Conservation (phyloP, 2,329 filamentous ascomycete genomes). For the Rhynchosporium graminicola region DNA sequence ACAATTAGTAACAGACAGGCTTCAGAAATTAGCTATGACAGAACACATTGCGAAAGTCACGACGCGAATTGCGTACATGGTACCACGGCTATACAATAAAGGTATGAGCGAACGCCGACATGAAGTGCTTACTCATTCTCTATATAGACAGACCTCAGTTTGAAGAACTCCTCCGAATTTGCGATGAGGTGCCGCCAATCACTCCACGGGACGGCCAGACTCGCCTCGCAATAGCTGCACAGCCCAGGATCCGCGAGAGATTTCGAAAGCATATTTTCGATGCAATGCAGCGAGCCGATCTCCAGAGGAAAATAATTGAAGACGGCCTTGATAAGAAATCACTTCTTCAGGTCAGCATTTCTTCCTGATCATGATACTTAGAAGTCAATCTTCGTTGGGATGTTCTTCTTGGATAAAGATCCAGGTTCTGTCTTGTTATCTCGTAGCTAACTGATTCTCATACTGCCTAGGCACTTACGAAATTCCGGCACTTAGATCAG, state of each 20-base stretch:
- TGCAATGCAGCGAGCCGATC: slow-evolving; percentile 29
- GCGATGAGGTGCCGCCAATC: not conserved
- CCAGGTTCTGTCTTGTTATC: not conserved
- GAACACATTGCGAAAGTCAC: slow-evolving; percentile 52
- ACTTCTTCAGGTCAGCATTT: slow-evolving; percentile 18
- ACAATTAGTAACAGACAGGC: slow-evolving; percentile 27
- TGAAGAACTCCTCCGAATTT: slow-evolving; percentile 6
- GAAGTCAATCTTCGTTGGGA: not conserved
- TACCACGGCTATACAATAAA: slow-evolving; percentile 35
- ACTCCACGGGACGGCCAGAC: not conserved
- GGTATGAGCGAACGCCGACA: not conserved
- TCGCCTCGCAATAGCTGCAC: not conserved
- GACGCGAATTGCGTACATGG: slow-evolving; percentile 60
- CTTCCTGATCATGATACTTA: not conserved
- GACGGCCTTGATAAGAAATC: slow-evolving; percentile 27
- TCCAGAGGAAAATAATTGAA: slow-evolving; percentile 33
- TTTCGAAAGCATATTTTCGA: slow-evolving; percentile 27
- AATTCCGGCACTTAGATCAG: slow-evolving; percentile 62
- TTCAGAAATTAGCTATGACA: slow-evolving; percentile 50
- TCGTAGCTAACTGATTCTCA: not conserved
- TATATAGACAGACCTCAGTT: slow-evolving; percentile 5
- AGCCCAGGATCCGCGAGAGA: slow-evolving; percentile 1
- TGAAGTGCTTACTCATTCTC: not conserved
- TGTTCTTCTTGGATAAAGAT: not conserved
- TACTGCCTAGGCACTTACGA: slow-evolving; percentile 33